Base-by-base conservation (phyloP, 2,329 filamentous ascomycete species). In the Sporothrix dimorphospora region DNA sequence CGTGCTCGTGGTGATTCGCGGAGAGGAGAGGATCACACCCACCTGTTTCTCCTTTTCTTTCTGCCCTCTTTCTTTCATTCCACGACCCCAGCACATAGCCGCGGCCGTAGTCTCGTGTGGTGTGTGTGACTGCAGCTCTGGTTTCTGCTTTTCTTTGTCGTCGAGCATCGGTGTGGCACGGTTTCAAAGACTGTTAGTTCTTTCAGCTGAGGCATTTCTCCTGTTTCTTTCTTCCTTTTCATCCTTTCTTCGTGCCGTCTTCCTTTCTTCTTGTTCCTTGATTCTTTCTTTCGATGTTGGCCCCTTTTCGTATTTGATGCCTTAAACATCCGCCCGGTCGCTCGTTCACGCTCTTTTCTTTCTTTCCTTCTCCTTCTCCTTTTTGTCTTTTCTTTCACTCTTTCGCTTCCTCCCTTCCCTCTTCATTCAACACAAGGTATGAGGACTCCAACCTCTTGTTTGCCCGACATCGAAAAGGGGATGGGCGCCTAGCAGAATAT, bases 101-200 rank as follows among this genome's bases (percentile, higher is more conserved):
- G 65, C 65, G 19, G 45, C 45, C 45, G 45, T 51, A 38, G 65
- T 67, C 47, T 67, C 45, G 45, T 51, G 65, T 67, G 65, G 24
- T 51, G 68, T 72, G 71, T 51, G 57, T 51, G 49, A 38, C 45
- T 71, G 72, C 72, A 69, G 69, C 63, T 73, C 24, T 49, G 27
- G 45, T 51, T 49, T 51, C 45, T 67, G 24, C n/a, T 69, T 71
- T 70, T 70, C 68, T 70, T 73, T 69, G 72, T 70, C 66, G 66
- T 45, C 21, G 49, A 67, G 63, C 45, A 67, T 66, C 11, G 45
- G 65, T 49, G 65, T 69, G 51, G 49, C 49, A 69, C 40, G 49
- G 51, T 57, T 45, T 69, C 49, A 69, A 45, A 69, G 38, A 45
- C 67, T 45, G 67, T 69, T 69, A 69, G 66, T 70, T 38, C 38